Evolutionary conservation across 495 filamentous ascomycete genomes (phyloP).

Genomic region (Aspergillus nidulans): DNA sequence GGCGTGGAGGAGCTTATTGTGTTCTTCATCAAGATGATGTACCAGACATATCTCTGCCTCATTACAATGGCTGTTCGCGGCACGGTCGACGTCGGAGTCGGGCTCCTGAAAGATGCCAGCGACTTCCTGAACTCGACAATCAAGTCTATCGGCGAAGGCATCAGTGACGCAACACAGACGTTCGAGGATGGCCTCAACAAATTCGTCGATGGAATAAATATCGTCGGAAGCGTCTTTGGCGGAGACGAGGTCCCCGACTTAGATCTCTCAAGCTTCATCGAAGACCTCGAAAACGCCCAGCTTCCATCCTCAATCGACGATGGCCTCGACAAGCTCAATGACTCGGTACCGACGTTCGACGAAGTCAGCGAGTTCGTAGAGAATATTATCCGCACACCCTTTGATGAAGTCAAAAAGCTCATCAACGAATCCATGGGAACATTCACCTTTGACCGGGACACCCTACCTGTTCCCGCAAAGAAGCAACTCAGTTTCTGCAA

Average conservation of each 20-base stretch:
- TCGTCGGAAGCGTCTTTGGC: conserved; percentile 26
- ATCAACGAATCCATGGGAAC: conserved; percentile 61
- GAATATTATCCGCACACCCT: conserved; percentile 67
- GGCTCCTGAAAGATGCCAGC: conserved; percentile 64
- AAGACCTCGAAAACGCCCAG: conserved; percentile 62
- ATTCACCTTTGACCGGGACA: conserved; percentile 70
- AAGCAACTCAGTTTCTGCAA: conserved; percentile 83
- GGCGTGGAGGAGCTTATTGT: conserved; percentile 82
- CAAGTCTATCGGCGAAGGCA: conserved; percentile 56
- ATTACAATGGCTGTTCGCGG: conserved; percentile 75
- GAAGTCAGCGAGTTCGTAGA: conserved; percentile 75
- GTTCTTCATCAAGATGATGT: conserved; percentile 86
- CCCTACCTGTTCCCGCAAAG: conserved; percentile 78
- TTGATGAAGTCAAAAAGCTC: conserved; percentile 66
- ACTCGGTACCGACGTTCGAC: conserved; percentile 74
- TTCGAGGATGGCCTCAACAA: conserved; percentile 62
- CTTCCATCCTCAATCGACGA: conserved; percentile 61
- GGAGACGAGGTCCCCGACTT: conserved; percentile 44
- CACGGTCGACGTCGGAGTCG: conserved; percentile 63
- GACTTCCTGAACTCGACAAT: conserved; percentile 71
- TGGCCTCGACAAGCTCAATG: conserved; percentile 64
- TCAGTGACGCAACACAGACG: conserved; percentile 48
- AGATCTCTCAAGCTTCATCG: conserved; percentile 55
- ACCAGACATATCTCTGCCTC: conserved; percentile 81
- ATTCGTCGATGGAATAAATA: conserved; percentile 45